These are phyloP conservation scores for Syzygium aromaticum DNA, from an alignment of 345 rosid species.

Conservation along the genomic window DNA sequence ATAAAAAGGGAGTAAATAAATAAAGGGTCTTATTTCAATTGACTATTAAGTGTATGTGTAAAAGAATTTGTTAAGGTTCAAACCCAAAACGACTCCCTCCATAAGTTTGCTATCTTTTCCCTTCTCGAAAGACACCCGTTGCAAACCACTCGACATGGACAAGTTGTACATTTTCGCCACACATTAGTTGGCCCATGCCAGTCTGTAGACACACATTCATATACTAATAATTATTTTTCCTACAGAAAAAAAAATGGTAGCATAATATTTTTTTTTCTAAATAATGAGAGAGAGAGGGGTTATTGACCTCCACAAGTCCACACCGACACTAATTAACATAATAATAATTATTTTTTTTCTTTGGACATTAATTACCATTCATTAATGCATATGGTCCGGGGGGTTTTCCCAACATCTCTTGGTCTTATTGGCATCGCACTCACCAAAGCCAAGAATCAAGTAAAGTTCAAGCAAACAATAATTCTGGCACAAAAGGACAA, in stretches of 20 bases:
- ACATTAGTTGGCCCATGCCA: not conserved
- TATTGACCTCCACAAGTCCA: not conserved
- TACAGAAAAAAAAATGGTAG: not conserved
- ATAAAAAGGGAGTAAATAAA: not conserved
- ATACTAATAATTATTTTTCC: not conserved
- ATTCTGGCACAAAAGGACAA: not conserved
- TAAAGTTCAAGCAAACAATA: conserved; percentile 1
- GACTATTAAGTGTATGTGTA: not conserved
- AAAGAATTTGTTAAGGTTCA: not conserved
- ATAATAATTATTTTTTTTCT: not conserved
- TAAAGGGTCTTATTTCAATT: not conserved
- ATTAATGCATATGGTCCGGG: not conserved
- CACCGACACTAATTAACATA: not conserved
- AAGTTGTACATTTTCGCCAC: not conserved
- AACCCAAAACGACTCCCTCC: not conserved
- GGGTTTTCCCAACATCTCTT: not conserved
- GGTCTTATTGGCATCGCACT: not conserved
- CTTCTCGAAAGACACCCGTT: not conserved
- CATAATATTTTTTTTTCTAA: not conserved
- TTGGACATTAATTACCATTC: not conserved
- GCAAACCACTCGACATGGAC: not conserved
- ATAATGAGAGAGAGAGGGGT: not conserved
- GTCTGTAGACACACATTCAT: not conserved
- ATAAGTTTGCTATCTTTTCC: not conserved
- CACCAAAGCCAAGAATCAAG: not conserved